These are phyloP conservation scores for Discostella stelligera DNA, from an alignment of 352 stramenopile species.

Conservation along the genomic window DNA sequence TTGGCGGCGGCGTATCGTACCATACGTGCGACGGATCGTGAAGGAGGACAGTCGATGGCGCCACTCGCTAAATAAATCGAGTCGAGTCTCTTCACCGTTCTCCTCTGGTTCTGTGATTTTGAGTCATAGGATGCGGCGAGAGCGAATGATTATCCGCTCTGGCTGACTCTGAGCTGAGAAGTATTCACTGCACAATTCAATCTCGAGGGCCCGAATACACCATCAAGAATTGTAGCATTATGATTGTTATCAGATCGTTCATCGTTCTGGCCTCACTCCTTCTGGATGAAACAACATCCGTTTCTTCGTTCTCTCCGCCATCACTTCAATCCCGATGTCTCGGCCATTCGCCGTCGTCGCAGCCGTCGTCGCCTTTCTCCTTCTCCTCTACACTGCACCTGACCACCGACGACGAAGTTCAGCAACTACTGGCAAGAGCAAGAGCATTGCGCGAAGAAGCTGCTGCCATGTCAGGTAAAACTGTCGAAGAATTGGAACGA, in stretches of 20 bases:
- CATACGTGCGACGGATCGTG: too few species aligned
- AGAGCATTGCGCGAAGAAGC: conserved; percentile 67
- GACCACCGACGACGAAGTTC: conserved; percentile 44
- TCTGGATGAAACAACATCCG: neutral
- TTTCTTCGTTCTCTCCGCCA: neutral
- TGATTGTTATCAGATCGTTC: neutral
- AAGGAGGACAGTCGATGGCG: too few species aligned
- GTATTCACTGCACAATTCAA: too few species aligned
- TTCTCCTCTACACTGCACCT: conserved; percentile 17
- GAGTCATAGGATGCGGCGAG: too few species aligned
- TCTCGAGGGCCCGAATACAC: too few species aligned
- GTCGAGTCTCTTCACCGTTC: too few species aligned
- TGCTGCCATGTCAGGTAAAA: conserved; percentile 66
- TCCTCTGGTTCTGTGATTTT: too few species aligned
- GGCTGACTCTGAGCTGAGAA: too few species aligned
- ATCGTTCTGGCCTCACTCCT: neutral
- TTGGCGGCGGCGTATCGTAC: too few species aligned
- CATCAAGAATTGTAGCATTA: neutral
- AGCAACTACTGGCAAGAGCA: conserved; percentile 60
- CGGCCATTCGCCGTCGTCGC: neutral
- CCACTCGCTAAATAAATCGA: too few species aligned
- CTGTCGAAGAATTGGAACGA: conserved; percentile 65
- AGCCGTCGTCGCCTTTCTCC: neutral
- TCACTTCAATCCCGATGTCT: neutral
- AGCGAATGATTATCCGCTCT: too few species aligned